Evolutionary conservation across 1,139 yeast species (phyloP).

Genomic region (Debaryomycetaceae sp.): DNA sequence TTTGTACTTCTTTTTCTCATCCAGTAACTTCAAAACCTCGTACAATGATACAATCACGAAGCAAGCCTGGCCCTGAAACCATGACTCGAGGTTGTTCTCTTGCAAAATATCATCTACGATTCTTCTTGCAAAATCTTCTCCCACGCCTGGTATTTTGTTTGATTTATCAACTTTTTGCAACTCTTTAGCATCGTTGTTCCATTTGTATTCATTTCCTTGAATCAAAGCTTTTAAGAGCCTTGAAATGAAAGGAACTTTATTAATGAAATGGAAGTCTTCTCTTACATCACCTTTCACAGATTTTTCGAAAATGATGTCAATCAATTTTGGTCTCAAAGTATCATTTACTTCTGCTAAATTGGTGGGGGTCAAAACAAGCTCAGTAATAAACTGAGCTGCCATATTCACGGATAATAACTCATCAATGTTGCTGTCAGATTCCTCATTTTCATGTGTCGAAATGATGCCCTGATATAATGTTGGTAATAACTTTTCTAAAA

Average conservation of each 20-base stretch:
- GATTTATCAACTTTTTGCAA: slow-evolving; percentile 36
- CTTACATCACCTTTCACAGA: slow-evolving; percentile 70
- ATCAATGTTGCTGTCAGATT: slow-evolving; percentile 22
- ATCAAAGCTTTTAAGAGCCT: slow-evolving; percentile 76
- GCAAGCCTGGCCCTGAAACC: slow-evolving; percentile 79
- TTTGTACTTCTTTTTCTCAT: slow-evolving; percentile 32
- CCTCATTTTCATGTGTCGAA: slow-evolving; percentile 32
- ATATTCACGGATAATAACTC: slow-evolving; percentile 61
- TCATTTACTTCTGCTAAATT: slow-evolving; percentile 46
- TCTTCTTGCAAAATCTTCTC: slow-evolving; percentile 58
- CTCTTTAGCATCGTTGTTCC: slow-evolving; percentile 68
- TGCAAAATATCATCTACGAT: slow-evolving; percentile 50
- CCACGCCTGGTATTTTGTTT: slow-evolving; percentile 52
- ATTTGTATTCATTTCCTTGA: slow-evolving; percentile 59
- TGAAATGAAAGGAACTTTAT: slow-evolving; percentile 66
- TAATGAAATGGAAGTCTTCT: slow-evolving; percentile 62
- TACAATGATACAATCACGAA: slow-evolving; percentile 73
- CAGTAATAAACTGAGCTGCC: slow-evolving; percentile 82
- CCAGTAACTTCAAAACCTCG: slow-evolving; percentile 47
- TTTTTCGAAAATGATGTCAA: slow-evolving; percentile 52
- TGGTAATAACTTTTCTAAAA: slow-evolving; percentile 65
- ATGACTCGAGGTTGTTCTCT: slow-evolving; percentile 46
- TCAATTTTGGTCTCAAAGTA: slow-evolving; percentile 45
- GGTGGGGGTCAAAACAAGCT: slow-evolving; percentile 57
- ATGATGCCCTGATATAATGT: slow-evolving; percentile 55